Conservation (phyloP, 805 yeast species). For the Saccharomyces kudriavzevii region DNA sequence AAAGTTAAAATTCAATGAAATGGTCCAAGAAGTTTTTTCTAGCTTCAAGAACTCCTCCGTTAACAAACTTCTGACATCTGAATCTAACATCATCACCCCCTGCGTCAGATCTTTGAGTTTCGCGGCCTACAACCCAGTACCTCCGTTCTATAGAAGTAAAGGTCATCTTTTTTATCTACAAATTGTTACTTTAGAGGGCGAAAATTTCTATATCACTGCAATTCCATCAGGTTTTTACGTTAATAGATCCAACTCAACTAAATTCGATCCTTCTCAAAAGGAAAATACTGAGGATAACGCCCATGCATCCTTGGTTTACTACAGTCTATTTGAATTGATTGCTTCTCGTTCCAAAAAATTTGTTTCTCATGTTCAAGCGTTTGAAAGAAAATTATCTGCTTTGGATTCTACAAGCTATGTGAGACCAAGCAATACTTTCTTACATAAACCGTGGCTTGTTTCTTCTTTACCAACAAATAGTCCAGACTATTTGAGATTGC, state of each 20-base stretch:
- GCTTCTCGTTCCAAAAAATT: conserved; percentile 60
- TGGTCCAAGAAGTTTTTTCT: conserved; percentile 21
- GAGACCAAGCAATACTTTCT: conserved; percentile 51
- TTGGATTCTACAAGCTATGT: conserved; percentile 48
- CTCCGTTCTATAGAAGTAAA: conserved; percentile 47
- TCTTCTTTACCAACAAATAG: conserved; percentile 23
- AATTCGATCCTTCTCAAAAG: conserved; percentile 59
- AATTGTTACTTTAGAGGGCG: conserved; percentile 73
- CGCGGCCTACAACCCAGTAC: conserved; percentile 84
- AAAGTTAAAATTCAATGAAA: conserved; percentile 17
- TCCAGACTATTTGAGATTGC: conserved; percentile 58
- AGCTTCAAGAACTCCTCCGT: conserved; percentile 12
- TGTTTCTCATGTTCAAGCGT: conserved; percentile 41
- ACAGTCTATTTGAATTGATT: conserved; percentile 53
- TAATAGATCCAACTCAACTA: conserved; percentile 55
- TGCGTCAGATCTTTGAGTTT: conserved; percentile 52
- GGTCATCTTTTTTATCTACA: conserved; percentile 80
- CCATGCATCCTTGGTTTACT: conserved; percentile 19
- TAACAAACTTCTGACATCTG: conserved; percentile 13
- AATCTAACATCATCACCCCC: conserved; percentile 25
- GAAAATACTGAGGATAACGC: conserved; percentile 12
- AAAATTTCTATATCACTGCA: conserved; percentile 69
- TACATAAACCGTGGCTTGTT: conserved; percentile 70
- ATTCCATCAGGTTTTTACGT: conserved; percentile 73
- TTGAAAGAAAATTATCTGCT: conserved; percentile 38